A percentile compares a stretch with the other conserved stretches of the same genome.
These are phyloP conservation scores for Volvox reticuliferus DNA, from an alignment of 139 green algal genomes.

Conservation along the genomic window DNA sequence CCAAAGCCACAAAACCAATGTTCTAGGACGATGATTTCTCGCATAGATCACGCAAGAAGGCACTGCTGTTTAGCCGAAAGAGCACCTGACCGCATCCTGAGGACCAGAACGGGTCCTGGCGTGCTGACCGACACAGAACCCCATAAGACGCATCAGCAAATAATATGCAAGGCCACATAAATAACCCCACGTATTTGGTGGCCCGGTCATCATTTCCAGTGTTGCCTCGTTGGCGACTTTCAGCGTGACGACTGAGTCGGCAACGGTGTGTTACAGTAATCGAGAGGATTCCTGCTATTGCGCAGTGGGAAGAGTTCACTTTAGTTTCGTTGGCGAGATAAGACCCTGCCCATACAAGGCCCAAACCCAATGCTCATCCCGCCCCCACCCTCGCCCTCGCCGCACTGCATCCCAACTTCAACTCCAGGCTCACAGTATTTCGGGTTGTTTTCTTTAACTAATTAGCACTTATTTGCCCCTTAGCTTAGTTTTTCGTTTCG, in stretches of 20 bases:
- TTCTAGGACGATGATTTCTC: too few species aligned
- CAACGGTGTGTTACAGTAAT: too few species aligned
- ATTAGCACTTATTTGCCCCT: not conserved
- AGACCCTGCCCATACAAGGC: not conserved
- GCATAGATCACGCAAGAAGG: too few species aligned
- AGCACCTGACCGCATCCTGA: too few species aligned
- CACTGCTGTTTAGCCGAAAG: too few species aligned
- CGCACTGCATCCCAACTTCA: not conserved
- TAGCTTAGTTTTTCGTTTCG: not conserved
- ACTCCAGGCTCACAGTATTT: not conserved
- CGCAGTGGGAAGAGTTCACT: too few species aligned
- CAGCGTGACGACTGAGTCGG: not conserved
- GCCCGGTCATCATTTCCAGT: not conserved
- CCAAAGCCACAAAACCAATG: too few species aligned
- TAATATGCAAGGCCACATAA: too few species aligned
- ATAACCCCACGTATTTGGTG: not conserved
- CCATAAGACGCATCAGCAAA: too few species aligned
- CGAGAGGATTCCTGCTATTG: too few species aligned
- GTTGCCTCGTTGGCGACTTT: not conserved
- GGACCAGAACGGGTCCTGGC: too few species aligned
- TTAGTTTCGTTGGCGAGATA: not conserved
- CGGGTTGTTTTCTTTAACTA: not conserved
- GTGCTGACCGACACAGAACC: too few species aligned
- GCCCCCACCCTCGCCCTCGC: not conserved
- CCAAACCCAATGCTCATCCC: constrained; percentile 5